Evolutionary conservation across 2,329 filamentous ascomycete species (phyloP), one percentile per base, ranked within the genome.

Genomic region (Lasiodiplodia gonubiensis): DNA sequence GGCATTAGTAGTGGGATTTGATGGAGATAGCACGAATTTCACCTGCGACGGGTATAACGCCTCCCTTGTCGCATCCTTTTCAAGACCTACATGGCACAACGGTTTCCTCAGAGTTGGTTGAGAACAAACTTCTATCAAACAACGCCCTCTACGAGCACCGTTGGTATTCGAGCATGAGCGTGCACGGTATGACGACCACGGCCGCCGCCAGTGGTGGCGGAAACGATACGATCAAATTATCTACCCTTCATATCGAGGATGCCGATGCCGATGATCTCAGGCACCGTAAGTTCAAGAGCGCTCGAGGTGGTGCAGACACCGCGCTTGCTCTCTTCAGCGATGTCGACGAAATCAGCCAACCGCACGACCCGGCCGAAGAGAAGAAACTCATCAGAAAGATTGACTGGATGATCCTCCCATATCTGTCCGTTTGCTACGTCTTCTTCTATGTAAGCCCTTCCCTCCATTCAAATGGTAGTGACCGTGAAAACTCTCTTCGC

Each of bases 381-480:
- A 18, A 11, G 7, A 30, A 33, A 33, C 51, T 53, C 51, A 53
- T 53, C 27, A 27, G 51, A 30, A 53, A n/a, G 25, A 53, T 53
- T 16, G 51, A 53, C 51, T 53, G 12, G 25, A 53, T 53, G 51
- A 53, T 53, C 4, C 2, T 53, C 16, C 51, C 51, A 3, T 53
- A 53, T 18, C 51, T 53, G 12, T 53, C 51, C 18, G 51, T 53
- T 18, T 53, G 51, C 14, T 53, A 53, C 14, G 14, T 53, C 18
- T 53, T 53, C 51, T 53, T 53, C 51, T 53, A 53, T 16, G 51
- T 53, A 30, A 53, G 51, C 27, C 25, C 27, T 8, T 49, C 48
- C 23, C 6, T 23, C 12, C 2, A 49, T 23, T 49, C n/a, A 33
- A 10, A 33, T 33, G 30, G 8, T 8, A 8, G 30, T 33, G 30